Percentiles rank a stretch among this genome's conserved stretches.
phyloP scores from a whole-genome alignment of 2,329 filamentous ascomycete genomes.

The Elsinoe arachidis region DNA sequence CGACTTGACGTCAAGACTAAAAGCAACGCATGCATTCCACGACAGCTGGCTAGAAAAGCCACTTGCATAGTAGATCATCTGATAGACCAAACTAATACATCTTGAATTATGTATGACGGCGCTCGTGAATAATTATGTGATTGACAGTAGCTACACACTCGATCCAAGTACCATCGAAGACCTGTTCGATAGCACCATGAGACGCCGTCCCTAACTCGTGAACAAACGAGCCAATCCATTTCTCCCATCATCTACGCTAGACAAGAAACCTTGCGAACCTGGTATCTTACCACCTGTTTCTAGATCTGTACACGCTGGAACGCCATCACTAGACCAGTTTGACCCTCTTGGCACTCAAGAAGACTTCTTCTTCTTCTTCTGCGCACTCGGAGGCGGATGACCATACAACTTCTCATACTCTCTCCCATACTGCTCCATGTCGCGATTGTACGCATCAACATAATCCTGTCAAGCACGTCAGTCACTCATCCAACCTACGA shows the following conservation, averaged over 20 bases:
- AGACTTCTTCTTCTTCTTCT: background rate
- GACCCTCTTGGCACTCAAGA: background rate
- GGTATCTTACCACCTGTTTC: slow-evolving; percentile 2
- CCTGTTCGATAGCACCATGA: background rate
- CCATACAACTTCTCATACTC: slow-evolving; percentile 9
- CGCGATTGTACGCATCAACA: background rate
- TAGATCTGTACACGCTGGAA: slow-evolving; percentile 9
- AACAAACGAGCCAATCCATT: background rate
- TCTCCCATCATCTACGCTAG: background rate
- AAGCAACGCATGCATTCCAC: background rate
- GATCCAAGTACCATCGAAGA: background rate
- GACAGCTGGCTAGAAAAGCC: background rate
- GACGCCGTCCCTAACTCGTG: background rate
- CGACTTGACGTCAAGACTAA: background rate
- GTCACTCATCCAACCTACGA: background rate
- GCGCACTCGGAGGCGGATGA: background rate
- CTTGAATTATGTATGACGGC: background rate
- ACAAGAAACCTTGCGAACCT: slow-evolving; percentile 1
- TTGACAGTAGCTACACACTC: slow-evolving; percentile 7
- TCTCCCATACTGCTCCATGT: background rate
- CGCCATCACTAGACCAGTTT: background rate
- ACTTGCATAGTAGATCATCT: background rate
- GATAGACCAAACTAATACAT: background rate
- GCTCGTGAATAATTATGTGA: background rate
- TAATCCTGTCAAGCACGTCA: slow-evolving; percentile 7